Percentiles rank a stretch among this genome's conserved stretches.
These are phyloP conservation scores for Xylaria grammica DNA, from an alignment of 495 filamentous ascomycete genomes.

Conservation along the genomic window DNA sequence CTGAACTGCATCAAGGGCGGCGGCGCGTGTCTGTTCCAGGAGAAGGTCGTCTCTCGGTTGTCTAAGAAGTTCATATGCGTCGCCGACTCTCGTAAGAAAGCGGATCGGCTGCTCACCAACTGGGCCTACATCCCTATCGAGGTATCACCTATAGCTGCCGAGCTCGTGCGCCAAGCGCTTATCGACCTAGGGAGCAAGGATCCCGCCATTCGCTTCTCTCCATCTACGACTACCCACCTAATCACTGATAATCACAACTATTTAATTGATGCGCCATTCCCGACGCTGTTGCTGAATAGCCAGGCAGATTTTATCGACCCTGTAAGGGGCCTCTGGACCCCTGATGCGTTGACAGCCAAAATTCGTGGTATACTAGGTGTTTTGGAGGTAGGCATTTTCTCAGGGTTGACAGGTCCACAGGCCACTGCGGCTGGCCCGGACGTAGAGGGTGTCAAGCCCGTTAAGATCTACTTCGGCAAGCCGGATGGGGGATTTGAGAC, in stretches of 20 bases:
- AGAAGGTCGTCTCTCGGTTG: slow-evolving; percentile 89
- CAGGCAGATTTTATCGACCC: slow-evolving; percentile 65
- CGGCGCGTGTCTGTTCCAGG: slow-evolving; percentile 95
- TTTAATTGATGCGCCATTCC: slow-evolving; percentile 91
- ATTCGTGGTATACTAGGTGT: slow-evolving; percentile 88
- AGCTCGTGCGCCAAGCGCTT: slow-evolving; percentile 71
- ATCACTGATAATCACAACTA: slow-evolving; percentile 95
- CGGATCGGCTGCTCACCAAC: slow-evolving; percentile 71
- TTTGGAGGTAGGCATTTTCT: slow-evolving; percentile 90
- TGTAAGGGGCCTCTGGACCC: slow-evolving; percentile 70
- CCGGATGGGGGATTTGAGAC: slow-evolving; percentile 70
- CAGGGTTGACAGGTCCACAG: slow-evolving; percentile 73
- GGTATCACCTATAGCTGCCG: slow-evolving; percentile 81
- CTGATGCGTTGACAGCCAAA: slow-evolving; percentile 68
- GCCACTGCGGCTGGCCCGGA: slow-evolving; percentile 60
- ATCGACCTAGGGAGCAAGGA: slow-evolving; percentile 69
- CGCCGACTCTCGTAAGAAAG: slow-evolving; percentile 89
- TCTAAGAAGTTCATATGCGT: slow-evolving; percentile 92
- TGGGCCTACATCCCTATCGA: slow-evolving; percentile 93
- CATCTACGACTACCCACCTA: slow-evolving; percentile 70
- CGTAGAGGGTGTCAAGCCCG: slow-evolving; percentile 83
- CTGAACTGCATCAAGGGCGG: slow-evolving; percentile 98
- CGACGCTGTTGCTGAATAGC: slow-evolving; percentile 64
- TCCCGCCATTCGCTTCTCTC: slow-evolving; percentile 71
- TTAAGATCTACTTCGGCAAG: slow-evolving; percentile 95